Conservation (phyloP, 1,284 basidiomycete species). For the Coriolopsis trogii region DNA sequence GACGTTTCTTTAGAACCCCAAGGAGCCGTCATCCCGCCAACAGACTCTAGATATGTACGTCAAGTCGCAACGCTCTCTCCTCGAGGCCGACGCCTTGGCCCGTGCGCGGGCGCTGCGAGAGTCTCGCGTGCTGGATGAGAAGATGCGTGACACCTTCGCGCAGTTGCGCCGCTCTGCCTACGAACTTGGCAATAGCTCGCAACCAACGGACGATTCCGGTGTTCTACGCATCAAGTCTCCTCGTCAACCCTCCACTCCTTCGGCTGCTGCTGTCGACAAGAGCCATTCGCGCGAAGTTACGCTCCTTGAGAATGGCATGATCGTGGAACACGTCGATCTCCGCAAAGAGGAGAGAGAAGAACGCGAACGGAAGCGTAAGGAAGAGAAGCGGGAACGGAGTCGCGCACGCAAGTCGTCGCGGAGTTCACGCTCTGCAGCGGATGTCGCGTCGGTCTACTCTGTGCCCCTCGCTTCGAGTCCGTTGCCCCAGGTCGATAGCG, state of each 20-base stretch:
- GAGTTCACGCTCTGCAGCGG: slow-evolving; percentile 55
- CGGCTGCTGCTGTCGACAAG: slow-evolving; percentile 37
- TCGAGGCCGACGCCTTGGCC: slow-evolving; percentile 77
- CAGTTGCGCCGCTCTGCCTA: slow-evolving; percentile 77
- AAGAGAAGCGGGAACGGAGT: slow-evolving; percentile 41
- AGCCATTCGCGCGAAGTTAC: slow-evolving; percentile 72
- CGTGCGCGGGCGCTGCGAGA: slow-evolving; percentile 77
- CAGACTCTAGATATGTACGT: slow-evolving; percentile 74
- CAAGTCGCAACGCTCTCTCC: slow-evolving; percentile 66
- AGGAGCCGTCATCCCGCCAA: slow-evolving; percentile 76
- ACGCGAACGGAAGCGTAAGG: slow-evolving; percentile 32
- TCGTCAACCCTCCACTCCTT: slow-evolving; percentile 42
- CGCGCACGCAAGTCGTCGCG: slow-evolving; percentile 73
- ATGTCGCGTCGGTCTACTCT: slow-evolving; percentile 73
- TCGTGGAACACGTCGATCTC: slow-evolving; percentile 85
- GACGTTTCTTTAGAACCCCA: slow-evolving; percentile 61
- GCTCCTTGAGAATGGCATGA: slow-evolving; percentile 82
- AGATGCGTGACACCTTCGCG: slow-evolving; percentile 77
- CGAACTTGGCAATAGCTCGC: slow-evolving; percentile 53
- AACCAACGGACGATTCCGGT: slow-evolving; percentile 53
- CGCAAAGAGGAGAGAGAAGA: slow-evolving; percentile 66
- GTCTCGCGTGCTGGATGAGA: slow-evolving; percentile 70
- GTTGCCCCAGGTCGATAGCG: slow-evolving; percentile 59
- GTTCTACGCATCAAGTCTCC: slow-evolving; percentile 72
- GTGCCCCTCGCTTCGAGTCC: slow-evolving; percentile 58